phyloP scores from a whole-genome alignment of 2,329 filamentous ascomycete species.

The Colletotrichum tanaceti region DNA sequence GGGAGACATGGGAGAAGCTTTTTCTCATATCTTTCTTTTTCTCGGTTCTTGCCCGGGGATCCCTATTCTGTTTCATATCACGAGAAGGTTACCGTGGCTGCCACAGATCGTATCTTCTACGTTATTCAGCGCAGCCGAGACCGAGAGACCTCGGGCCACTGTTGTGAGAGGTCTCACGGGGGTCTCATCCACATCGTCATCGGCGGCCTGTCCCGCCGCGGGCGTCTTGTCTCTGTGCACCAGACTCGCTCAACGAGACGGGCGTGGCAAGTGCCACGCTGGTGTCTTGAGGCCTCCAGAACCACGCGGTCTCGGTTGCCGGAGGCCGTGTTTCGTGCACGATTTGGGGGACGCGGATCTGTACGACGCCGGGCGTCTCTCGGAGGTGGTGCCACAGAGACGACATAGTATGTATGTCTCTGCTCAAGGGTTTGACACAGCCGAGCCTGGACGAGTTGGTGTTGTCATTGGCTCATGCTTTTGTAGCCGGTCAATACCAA shows the following conservation, averaged over 20 bases:
- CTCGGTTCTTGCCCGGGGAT: slow-evolving; percentile 1
- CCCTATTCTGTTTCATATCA: background rate
- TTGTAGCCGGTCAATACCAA: background rate
- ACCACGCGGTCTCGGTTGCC: background rate
- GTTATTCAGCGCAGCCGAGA: background rate
- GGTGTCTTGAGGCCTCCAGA: background rate
- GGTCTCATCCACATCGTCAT: background rate
- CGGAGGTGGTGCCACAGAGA: slow-evolving; percentile 1
- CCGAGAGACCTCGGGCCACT: background rate
- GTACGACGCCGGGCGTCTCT: slow-evolving; percentile 12
- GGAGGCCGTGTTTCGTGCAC: background rate
- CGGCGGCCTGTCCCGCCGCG: background rate
- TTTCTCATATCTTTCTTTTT: slow-evolving; percentile 21
- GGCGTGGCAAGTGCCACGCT: background rate
- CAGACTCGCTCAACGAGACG: background rate
- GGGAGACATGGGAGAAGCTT: background rate
- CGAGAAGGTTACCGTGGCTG: slow-evolving; percentile 24
- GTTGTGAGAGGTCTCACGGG: background rate
- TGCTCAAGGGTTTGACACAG: background rate
- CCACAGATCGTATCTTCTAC: slow-evolving; percentile 28
- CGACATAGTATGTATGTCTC: background rate
- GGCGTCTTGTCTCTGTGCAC: slow-evolving; percentile 1
- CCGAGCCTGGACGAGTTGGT: background rate
- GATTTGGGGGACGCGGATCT: slow-evolving; percentile 13
- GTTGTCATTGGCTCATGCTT: background rate